Conservation (phyloP, 306 rosid species). For the Acmispon strigosus region DNA sequence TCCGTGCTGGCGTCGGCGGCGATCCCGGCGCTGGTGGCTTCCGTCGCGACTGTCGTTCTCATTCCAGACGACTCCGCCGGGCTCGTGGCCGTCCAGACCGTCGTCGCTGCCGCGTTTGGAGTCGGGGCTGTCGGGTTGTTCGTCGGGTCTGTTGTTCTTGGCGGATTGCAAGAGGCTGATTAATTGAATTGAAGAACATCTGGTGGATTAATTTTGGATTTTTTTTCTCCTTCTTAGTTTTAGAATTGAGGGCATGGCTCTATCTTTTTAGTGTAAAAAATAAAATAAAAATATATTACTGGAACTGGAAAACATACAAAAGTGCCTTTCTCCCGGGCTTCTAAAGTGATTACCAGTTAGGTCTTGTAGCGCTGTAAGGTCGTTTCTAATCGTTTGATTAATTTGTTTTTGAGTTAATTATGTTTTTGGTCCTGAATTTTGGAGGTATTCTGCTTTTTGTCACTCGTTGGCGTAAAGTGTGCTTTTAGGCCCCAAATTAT, state of each 20-base stretch:
- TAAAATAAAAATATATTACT: too few species aligned
- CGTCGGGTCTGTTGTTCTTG: slow-evolving; percentile 70
- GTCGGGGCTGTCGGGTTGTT: slow-evolving; percentile 66
- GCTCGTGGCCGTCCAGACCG: slow-evolving; percentile 50
- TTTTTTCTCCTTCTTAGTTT: neutral
- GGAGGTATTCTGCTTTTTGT: too few species aligned
- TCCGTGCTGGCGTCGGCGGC: slow-evolving; percentile 68
- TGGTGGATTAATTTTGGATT: neutral
- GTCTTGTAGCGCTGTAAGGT: too few species aligned
- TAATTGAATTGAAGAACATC: slow-evolving; percentile 12
- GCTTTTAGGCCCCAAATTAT: too few species aligned
- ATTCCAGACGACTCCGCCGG: slow-evolving; percentile 78
- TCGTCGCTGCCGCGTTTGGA: slow-evolving; percentile 57
- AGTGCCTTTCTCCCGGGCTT: too few species aligned
- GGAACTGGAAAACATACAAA: too few species aligned
- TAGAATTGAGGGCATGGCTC: neutral
- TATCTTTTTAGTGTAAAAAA: neutral
- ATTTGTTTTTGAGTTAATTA: too few species aligned
- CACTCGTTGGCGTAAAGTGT: too few species aligned
- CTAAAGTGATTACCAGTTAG: too few species aligned
- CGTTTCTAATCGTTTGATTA: too few species aligned
- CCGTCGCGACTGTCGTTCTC: slow-evolving; percentile 47
- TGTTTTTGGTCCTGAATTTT: too few species aligned
- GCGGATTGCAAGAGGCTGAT: slow-evolving; percentile 86
- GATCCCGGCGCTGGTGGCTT: slow-evolving; percentile 59